Conservation (phyloP, 2,329 filamentous ascomycete species). For the Aspergillus intermedius region DNA sequence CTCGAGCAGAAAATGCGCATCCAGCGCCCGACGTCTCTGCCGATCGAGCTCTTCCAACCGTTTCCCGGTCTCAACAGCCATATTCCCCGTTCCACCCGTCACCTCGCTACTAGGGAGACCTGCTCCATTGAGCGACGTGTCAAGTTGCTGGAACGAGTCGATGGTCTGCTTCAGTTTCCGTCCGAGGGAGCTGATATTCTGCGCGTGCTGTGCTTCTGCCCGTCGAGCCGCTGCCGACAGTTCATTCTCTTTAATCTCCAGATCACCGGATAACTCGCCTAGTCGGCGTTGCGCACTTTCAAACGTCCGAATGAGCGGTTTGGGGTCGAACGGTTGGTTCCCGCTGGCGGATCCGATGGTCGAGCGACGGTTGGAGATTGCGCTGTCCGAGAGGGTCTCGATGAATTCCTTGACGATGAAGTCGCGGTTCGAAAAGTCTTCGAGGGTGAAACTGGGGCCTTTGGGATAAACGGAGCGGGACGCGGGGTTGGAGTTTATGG, state of each 20-base stretch:
- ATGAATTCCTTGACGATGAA: constrained; percentile 99
- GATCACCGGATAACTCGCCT: constrained; percentile 59
- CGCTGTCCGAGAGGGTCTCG: constrained; percentile 80
- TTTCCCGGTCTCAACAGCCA: constrained; percentile 91
- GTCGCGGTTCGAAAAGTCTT: constrained; percentile 82
- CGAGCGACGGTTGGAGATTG: constrained; percentile 71
- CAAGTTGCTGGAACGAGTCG: constrained; percentile 82
- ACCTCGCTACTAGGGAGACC: constrained; percentile 29
- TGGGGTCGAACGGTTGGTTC: constrained; percentile 72
- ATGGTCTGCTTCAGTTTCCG: constrained; percentile 88
- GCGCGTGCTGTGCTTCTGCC: constrained; percentile 85
- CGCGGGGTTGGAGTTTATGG: constrained; percentile 37
- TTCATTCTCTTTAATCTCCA: constrained; percentile 86
- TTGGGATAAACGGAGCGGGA: constrained; percentile 66
- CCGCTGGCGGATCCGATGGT: constrained; percentile 42
- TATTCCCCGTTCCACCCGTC: constrained; percentile 61
- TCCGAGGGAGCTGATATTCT: constrained; percentile 80
- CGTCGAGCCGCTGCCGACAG: constrained; percentile 81
- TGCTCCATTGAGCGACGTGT: constrained; percentile 68
- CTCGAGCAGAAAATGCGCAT: constrained; percentile 90
- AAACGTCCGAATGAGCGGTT: constrained; percentile 92
- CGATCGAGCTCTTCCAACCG: constrained; percentile 88
- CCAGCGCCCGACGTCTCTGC: constrained; percentile 80
- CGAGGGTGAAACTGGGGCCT: constrained; percentile 76
- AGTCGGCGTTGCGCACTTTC: constrained; percentile 59